Evolutionary conservation across 345 rosid species (phyloP).

Genomic region (Jatropha curcas): DNA sequence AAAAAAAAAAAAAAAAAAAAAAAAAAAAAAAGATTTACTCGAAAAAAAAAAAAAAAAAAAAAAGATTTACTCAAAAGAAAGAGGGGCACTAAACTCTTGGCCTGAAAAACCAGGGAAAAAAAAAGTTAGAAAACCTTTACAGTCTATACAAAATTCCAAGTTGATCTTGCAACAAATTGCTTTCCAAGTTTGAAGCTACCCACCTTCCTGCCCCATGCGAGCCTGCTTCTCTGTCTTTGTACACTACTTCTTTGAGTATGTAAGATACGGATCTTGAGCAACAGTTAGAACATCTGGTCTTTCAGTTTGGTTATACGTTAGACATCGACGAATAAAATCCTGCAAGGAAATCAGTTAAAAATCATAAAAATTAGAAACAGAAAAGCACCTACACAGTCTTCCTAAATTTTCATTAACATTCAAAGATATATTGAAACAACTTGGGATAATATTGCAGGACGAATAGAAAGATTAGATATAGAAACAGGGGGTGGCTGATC

Average conservation of each 20-base stretch:
- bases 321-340: conserved; percentile 91
- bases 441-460: too few relatives aligned
- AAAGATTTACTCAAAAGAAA: neutral
- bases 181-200: conserved; percentile 18
- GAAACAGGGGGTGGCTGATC: neutral
- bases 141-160: conserved; percentile 49
- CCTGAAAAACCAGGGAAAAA: conserved; percentile 15
- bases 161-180: conserved; percentile 15
- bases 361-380: neutral
- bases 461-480: too few relatives aligned
- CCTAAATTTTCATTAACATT: neutral
- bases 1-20: too few relatives aligned
- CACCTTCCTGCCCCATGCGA: conserved; percentile 15
- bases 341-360: conserved; percentile 31
- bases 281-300: conserved; percentile 85
- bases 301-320: conserved; percentile 84
- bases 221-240: conserved; percentile 30
- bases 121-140: conserved; percentile 32
- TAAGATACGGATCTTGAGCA: conserved; percentile 86
- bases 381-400: neutral
- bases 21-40: too few relatives aligned
- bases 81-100: neutral
- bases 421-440: too few relatives aligned
- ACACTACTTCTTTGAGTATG: conserved; percentile 58
- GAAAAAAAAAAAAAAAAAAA: neutral